A percentile compares a stretch with the other conserved stretches of the same genome.
Evolutionary conservation across 129 eudicot genomes (phyloP).

Genomic region (Flaveria robusta): DNA sequence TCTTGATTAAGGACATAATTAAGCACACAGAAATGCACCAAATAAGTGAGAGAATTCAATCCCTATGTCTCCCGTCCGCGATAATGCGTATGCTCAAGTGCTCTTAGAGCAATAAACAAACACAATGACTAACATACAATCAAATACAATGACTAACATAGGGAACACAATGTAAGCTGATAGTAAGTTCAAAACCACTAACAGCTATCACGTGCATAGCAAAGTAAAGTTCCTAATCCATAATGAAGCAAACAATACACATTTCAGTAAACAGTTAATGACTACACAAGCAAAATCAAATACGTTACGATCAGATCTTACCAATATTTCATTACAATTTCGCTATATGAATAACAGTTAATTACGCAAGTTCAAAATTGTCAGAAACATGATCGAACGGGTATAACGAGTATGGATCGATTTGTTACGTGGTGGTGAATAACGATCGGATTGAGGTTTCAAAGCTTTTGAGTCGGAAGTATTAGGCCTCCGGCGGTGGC

Average conservation of each 20-base stretch:
- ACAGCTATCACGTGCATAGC: not conserved
- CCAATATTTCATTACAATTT: no score
- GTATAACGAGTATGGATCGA: not conserved
- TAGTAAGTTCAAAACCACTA: not conserved
- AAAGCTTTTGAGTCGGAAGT: not conserved
- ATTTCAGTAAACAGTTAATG: not conserved
- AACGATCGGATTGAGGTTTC: not conserved
- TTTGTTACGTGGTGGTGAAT: slow-evolving; percentile 1
- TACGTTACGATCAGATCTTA: not conserved
- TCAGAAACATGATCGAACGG: not conserved
- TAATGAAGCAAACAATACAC: not conserved
- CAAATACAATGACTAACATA: no score
- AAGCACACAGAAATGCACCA: no score
- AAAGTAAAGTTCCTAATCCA: not conserved
- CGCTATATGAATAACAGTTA: no score
- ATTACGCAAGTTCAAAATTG: no score
- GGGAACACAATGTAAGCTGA: no score
- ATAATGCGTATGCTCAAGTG: not conserved
- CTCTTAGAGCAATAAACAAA: not conserved
- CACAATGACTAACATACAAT: no score
- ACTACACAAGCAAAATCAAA: not conserved
- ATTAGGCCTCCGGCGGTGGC: not conserved
- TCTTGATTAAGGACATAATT: no score
- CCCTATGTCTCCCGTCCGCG: no score
- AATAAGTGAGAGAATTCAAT: no score